Base-by-base conservation (phyloP, 2,329 filamentous ascomycete genomes). In the Aspergillus alliaceus region DNA sequence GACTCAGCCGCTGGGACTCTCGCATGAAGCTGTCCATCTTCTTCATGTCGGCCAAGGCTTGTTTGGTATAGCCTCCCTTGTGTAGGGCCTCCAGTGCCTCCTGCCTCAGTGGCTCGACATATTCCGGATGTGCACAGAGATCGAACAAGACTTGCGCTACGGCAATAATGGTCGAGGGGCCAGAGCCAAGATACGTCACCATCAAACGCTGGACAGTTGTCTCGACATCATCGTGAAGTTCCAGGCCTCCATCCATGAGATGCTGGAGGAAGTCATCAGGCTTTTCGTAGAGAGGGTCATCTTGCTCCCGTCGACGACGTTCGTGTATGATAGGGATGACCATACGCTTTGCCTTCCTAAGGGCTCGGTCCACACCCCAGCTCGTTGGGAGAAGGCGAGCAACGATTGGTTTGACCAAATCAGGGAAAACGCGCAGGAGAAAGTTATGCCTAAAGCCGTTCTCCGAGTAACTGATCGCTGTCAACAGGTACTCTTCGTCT, bases 11-110 rank as follows among this genome's bases (percentile, higher is more conserved):
- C 25, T 65, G 62, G 3, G 40, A 53, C 37, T 67, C 66, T 42
- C 63, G 66, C 15, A 69, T 35, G 25, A 67, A 64, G 40, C 65
- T 68, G 29, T 68, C 66, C 24, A 69, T 40, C 9, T 57, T 53
- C 4, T 32, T 31, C 52, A 66, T 40, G n/a, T 61, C 51, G 15
- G 25, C 56, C 3, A 65, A 14, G 4, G 59, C 56, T 11, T 44
- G 31, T 24, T 60, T 63, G n/a, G 50, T 44, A 51, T 50, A 62
- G 9, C 63, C 63, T 18, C 63, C 51, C 15, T 60, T 51, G 4
- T 25, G 18, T 6, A 65, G 14, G 8, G 57, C 59, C 4, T 49
- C 18, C 2, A 58, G 15, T n/a, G 64, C 49, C 31, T 70, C 68
- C 12, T 64, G 44, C 6, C 62, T 56, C 11, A 71, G 46, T 0